Conservation (phyloP, 106 monocot genomes). For the Iris macrosiphon region DNA sequence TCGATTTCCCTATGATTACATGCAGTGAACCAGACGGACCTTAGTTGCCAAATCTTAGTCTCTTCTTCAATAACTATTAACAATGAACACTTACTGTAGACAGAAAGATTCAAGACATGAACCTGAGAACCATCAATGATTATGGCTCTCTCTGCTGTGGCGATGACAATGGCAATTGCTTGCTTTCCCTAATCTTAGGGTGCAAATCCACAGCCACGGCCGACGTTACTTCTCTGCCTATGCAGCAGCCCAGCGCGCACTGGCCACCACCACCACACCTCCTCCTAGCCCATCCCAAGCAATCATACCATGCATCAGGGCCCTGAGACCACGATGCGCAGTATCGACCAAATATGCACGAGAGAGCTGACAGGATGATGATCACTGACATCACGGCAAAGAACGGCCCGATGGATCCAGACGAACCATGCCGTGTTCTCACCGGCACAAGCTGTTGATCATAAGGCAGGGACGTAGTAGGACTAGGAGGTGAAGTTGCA, state of each 20-base stretch:
- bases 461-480: neutral
- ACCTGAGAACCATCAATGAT: too few relatives aligned
- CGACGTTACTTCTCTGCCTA: neutral
- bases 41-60: too few relatives aligned
- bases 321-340: neutral
- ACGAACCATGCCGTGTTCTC: too few relatives aligned
- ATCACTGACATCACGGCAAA: slow-evolving; percentile 30
- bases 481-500: neutral
- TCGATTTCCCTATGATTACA: too few relatives aligned
- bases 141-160: too few relatives aligned
- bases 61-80: too few relatives aligned
- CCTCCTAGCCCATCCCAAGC: slow-evolving; percentile 1
- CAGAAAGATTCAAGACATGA: too few relatives aligned
- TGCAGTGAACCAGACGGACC: too few relatives aligned
- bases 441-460: neutral
- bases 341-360: slow-evolving; percentile 8
- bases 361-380: slow-evolving; percentile 16
- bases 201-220: neutral
- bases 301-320: slow-evolving; percentile 1
- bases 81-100: too few relatives aligned
- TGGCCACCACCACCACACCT: neutral
- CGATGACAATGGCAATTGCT: neutral
- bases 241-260: too few relatives aligned
- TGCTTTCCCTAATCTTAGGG: neutral
- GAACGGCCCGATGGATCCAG: slow-evolving; percentile 26